Base-by-base conservation (phyloP, 2,329 filamentous ascomycete genomes). In the Claviceps spartinae region DNA sequence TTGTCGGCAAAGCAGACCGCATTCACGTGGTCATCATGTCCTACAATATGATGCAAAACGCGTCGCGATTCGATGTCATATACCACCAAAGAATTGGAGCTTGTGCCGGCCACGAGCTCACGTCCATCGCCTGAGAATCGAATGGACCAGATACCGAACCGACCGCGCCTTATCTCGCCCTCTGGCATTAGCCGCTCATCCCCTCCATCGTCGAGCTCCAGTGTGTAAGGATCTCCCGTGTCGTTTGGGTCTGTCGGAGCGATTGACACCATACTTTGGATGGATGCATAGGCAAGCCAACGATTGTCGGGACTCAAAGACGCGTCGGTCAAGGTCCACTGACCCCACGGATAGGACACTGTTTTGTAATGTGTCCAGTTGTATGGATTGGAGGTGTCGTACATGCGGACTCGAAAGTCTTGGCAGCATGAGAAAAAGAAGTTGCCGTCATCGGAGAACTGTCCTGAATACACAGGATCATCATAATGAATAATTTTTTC, bases 351-450 rank as follows among this genome's bases (percentile, higher is more conserved):
- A 66, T 93, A 95, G 30, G 75, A 72, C 5, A 89, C 87, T 0
- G 86, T 91, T 70, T 91, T 97, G 74, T 96, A 96, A 66, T 95
- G 90, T 64, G 85, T 85, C 93, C 93, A 98, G 57, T 89, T 79
- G 67, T 93, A 95, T 0, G 91, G 89, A 60, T 96, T 95, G 1
- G 87, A 90, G 0, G 93, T 97, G 66, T 97, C 91, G 68, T 97
- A 98, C 87, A 98, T 90, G 50, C 90, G 85, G 9, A 98, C 89
- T 59, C 82, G 85, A 70, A 95, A 95, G 67, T 97, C 90, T 67
- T 96, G 88, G 9, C 85, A 86, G 62, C 86, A 93, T 5, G 85
- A 83, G 64, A 91, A 97, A 72, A 96, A 97, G 72, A 97, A 97
- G 67, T 95, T 95, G 26, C 93, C 93, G 60, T 98, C 93, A 57